phyloP scores from a whole-genome alignment of 2,329 filamentous ascomycete genomes.

The Colletotrichum liriopes region DNA sequence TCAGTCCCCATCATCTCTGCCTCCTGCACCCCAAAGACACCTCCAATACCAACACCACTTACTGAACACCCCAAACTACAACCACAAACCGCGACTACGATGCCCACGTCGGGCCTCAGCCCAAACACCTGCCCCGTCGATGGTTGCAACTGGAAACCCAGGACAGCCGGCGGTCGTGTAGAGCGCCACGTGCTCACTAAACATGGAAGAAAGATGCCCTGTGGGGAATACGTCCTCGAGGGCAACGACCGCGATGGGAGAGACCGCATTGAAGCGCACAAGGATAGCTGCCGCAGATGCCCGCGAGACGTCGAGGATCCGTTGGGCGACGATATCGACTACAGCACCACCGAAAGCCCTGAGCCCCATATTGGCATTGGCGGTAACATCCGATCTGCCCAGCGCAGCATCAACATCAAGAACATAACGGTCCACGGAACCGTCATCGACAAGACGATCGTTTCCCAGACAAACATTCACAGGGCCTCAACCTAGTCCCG shows the following conservation, averaged over 20 bases:
- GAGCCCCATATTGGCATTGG: background rate
- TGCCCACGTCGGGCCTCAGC: background rate
- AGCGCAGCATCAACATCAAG: background rate
- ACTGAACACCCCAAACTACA: too few species aligned
- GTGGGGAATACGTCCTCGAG: background rate
- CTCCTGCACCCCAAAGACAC: background rate
- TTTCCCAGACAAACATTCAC: background rate
- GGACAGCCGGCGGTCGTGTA: background rate
- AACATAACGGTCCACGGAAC: background rate
- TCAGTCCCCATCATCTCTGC: background rate
- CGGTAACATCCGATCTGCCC: background rate
- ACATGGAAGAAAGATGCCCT: background rate
- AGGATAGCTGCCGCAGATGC: background rate
- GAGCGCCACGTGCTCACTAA: accelerated
- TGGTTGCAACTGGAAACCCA: background rate
- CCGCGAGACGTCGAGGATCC: background rate
- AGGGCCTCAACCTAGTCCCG: background rate
- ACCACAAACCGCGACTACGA: background rate
- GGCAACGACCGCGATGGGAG: background rate
- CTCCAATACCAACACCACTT: background rate
- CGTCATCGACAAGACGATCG: background rate
- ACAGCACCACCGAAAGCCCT: background rate
- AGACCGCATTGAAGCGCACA: background rate
- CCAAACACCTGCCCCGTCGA: background rate
- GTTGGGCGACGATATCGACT: background rate